These are phyloP conservation scores for Austropuccinia psidii DNA, from an alignment of 1,284 basidiomycete genomes.

Conservation along the genomic window DNA sequence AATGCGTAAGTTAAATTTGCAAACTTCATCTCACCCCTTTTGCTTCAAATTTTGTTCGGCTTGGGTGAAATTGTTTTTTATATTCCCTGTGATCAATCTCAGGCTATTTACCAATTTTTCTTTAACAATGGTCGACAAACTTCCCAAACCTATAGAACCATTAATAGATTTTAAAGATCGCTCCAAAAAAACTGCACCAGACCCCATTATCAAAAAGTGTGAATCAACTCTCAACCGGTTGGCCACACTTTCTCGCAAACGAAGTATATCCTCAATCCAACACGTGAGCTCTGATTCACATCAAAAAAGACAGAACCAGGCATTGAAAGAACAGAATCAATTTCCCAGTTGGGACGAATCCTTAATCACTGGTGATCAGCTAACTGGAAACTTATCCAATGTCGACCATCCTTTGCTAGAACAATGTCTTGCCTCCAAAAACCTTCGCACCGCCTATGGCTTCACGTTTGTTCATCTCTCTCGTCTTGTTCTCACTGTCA, in stretches of 20 bases:
- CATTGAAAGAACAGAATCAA: no score
- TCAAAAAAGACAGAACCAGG: neutral
- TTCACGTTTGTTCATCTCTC: constrained; percentile 8
- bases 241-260: constrained; percentile 16
- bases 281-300: neutral
- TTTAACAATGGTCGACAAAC: constrained; percentile 8
- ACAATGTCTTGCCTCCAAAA: constrained; percentile 16
- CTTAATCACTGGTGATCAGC: constrained; percentile 11
- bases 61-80: no score
- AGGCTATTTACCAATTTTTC: constrained; percentile 30
- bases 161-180: constrained; percentile 5
- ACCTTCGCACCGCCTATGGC: constrained; percentile 21
- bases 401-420: constrained; percentile 11
- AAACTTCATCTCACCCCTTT: no score
- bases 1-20: constrained; percentile 1
- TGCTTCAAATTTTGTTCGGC: no score
- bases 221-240: constrained; percentile 10
- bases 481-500: neutral
- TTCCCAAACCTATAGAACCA: constrained; percentile 18
- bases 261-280: no score
- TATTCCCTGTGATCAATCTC: no score
- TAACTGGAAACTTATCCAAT: constrained; percentile 12
- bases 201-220: constrained; percentile 3
- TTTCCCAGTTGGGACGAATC: constrained; percentile 15
- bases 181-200: neutral